Conservation (phyloP, 2,329 filamentous ascomycete species). For the Fusarium sarcochroum region DNA sequence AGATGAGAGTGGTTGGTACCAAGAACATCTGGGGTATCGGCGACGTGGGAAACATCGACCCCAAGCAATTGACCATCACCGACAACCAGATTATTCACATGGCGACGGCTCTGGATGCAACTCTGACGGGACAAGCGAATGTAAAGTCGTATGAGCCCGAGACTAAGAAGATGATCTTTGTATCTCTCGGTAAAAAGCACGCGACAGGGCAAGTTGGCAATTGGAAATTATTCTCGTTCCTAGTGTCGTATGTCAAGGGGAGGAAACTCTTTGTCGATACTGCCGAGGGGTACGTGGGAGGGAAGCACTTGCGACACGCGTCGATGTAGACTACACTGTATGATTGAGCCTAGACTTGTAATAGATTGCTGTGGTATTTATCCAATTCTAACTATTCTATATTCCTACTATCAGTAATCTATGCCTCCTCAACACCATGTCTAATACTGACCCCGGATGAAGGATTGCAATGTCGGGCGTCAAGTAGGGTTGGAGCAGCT, state of each 20-base stretch:
- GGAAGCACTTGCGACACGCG: conserved; percentile 48
- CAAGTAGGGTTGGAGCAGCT: not conserved
- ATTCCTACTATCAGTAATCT: no score
- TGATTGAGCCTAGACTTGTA: not conserved
- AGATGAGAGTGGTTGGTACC: conserved; percentile 51
- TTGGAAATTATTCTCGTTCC: conserved; percentile 52
- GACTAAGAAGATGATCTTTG: conserved; percentile 49
- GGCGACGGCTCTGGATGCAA: conserved; percentile 50
- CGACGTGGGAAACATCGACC: conserved; percentile 58
- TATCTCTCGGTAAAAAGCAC: conserved; percentile 47
- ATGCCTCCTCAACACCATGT: no score
- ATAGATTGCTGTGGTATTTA: no score
- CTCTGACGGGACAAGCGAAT: conserved; percentile 34
- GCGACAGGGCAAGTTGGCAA: conserved; percentile 53
- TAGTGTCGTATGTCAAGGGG: conserved; percentile 54
- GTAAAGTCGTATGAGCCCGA: conserved; percentile 39
- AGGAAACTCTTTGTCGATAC: conserved; percentile 52
- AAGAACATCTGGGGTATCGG: conserved; percentile 60
- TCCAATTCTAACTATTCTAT: no score
- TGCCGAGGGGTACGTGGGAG: conserved; percentile 49
- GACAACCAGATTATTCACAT: conserved; percentile 54
- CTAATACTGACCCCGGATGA: no score
- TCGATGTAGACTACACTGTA: conserved; percentile 41
- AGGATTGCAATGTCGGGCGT: no score
- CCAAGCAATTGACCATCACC: conserved; percentile 54